phyloP scores from a whole-genome alignment of 345 rosid genomes.

The Nephelium lappaceum region DNA sequence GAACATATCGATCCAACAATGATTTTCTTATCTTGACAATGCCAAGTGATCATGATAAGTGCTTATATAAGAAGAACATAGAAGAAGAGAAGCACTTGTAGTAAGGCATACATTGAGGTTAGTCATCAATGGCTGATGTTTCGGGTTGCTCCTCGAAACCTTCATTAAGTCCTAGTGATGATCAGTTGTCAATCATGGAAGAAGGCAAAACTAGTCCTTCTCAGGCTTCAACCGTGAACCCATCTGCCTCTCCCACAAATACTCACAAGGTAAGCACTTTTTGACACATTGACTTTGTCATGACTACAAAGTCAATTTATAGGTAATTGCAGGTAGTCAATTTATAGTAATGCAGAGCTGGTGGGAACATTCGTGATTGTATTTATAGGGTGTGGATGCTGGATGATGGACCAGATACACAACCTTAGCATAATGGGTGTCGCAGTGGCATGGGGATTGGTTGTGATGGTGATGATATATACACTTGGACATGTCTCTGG shows the following conservation, averaged over 20 bases:
- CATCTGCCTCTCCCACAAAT: constrained; percentile 10
- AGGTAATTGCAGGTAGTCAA: too few relatives aligned
- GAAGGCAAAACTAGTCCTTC: constrained; percentile 12
- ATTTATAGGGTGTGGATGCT: constrained; percentile 41
- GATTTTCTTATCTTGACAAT: background rate
- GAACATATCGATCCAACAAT: constrained; percentile 7
- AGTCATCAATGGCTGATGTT: background rate
- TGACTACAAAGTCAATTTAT: background rate
- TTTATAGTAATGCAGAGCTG: constrained; percentile 43
- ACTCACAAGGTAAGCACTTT: constrained; percentile 11
- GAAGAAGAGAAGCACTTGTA: background rate
- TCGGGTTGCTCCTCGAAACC: background rate
- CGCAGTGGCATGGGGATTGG: constrained; percentile 45
- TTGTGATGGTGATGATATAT: constrained; percentile 43
- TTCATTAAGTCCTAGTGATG: background rate
- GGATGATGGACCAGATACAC: constrained; percentile 35
- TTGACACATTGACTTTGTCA: background rate
- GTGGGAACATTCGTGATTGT: constrained; percentile 50
- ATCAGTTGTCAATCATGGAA: constrained; percentile 8
- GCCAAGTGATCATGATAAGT: background rate
- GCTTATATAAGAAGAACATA: background rate
- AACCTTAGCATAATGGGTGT: constrained; percentile 35
- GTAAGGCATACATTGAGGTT: background rate
- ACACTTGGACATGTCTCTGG: constrained; percentile 56
- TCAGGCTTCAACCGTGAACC: background rate